These are phyloP conservation scores for Dothistroma pini DNA, from an alignment of 2,329 filamentous ascomycete species.

Conservation along the genomic window DNA sequence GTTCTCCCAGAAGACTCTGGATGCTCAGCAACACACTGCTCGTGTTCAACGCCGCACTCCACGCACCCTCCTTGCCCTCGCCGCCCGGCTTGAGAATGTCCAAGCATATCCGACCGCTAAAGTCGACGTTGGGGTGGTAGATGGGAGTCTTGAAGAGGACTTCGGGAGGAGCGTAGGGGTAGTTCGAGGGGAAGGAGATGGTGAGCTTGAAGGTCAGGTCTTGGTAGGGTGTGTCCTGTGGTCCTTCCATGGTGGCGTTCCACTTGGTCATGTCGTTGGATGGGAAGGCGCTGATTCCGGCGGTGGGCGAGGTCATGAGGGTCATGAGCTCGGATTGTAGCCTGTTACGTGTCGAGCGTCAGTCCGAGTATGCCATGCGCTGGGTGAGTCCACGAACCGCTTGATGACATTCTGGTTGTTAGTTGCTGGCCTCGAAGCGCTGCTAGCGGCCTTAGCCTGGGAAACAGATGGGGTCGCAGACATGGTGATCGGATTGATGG, in stretches of 20 bases:
- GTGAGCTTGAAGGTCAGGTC: slow-evolving; percentile 86
- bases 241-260: slow-evolving; percentile 91
- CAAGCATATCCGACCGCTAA: slow-evolving; percentile 92
- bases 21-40: slow-evolving; percentile 88
- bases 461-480: slow-evolving; percentile 31
- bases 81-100: slow-evolving; percentile 75
- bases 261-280: slow-evolving; percentile 87
- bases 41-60: slow-evolving; percentile 96
- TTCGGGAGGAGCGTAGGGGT: slow-evolving; percentile 85
- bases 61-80: slow-evolving; percentile 64
- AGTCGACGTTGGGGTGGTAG: slow-evolving; percentile 98
- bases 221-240: slow-evolving; percentile 86
- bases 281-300: slow-evolving; percentile 92
- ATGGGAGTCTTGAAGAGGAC: slow-evolving; percentile 98
- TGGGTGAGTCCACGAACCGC: slow-evolving; percentile 36
- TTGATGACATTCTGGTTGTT: slow-evolving; percentile 45
- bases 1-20: slow-evolving; percentile 92
- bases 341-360: slow-evolving; percentile 46
- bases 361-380: slow-evolving; percentile 11
- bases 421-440: slow-evolving; percentile 24
- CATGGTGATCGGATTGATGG: slow-evolving; percentile 28
- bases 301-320: slow-evolving; percentile 91
- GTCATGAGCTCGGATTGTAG: slow-evolving; percentile 98
- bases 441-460: slow-evolving; percentile 30
- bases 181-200: slow-evolving; percentile 86